A percentile compares a stretch with the other conserved stretches of the same genome.
Evolutionary conservation across 805 yeast genomes (phyloP).

Genomic region (Saccharomycopsis javanensis): DNA sequence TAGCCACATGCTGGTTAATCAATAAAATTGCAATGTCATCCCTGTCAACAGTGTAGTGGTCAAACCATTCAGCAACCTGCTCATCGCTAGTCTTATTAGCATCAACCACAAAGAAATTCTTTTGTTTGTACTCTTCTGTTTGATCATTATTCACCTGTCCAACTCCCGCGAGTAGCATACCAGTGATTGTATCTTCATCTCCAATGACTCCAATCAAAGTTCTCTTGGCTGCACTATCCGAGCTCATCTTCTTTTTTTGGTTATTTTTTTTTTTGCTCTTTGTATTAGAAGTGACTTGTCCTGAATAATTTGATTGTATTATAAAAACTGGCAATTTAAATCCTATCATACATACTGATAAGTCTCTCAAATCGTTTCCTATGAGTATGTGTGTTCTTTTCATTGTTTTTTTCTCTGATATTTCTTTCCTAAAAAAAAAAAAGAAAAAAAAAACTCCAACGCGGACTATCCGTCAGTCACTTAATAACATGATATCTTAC

Average conservation of each 20-base stretch:
- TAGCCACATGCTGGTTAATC: constrained; percentile 93
- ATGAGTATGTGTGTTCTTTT: neutral
- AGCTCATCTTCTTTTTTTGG: constrained; percentile 6
- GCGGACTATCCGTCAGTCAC: no score
- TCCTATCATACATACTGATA: no score
- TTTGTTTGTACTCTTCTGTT: constrained; percentile 48
- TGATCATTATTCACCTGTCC: constrained; percentile 67
- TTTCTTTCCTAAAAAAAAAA: neutral
- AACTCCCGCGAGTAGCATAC: constrained; percentile 87
- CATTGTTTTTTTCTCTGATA: neutral
- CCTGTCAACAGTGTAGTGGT: constrained; percentile 59
- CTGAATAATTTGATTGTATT: no score
- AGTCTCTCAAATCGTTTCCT: neutral
- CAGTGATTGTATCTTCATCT: constrained; percentile 96
- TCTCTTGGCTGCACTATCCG: constrained; percentile 49
- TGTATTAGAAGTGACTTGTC: no score
- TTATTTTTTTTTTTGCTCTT: neutral
- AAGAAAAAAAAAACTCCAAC: neutral
- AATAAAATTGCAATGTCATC: constrained; percentile 88
- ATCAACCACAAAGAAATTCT: constrained; percentile 73
- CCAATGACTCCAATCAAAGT: constrained; percentile 88
- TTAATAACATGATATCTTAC: no score
- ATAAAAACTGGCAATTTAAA: no score
- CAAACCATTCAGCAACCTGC: constrained; percentile 66
- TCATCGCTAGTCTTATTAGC: constrained; percentile 70